These are phyloP conservation scores for Fomitopsis palustris DNA, from an alignment of 1,284 basidiomycete species.

Conservation along the genomic window DNA sequence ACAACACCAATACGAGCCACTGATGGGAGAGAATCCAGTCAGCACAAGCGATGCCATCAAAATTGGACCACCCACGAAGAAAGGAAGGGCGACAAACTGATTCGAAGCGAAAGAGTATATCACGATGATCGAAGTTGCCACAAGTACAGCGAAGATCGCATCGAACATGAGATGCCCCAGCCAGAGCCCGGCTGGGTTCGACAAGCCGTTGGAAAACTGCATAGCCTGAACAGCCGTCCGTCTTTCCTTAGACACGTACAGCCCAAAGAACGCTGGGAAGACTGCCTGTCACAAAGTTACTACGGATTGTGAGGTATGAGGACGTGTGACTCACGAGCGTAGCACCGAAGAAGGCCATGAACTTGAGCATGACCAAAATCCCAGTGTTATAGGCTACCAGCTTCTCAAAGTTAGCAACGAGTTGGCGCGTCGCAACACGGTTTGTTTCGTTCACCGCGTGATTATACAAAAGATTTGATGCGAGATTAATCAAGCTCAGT, in stretches of 20 bases:
- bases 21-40: conserved; percentile 24
- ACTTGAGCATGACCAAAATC: conserved; percentile 60
- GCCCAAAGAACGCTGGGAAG: conserved; percentile 75
- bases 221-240: conserved; percentile 72
- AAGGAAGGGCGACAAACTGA: conserved; percentile 68
- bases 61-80: conserved; percentile 45
- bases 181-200: conserved; percentile 72
- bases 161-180: conserved; percentile 79
- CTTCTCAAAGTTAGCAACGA: conserved; percentile 47
- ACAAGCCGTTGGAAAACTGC: conserved; percentile 76
- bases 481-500: conserved; percentile 61
- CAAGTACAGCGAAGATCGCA: conserved; percentile 52
- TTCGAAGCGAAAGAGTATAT: conserved; percentile 54
- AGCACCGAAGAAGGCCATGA: conserved; percentile 65
- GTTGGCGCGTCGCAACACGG: conserved; percentile 38
- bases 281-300: conserved; percentile 43
- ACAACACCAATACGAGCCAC: conserved; percentile 71
- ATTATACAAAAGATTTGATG: conserved; percentile 66
- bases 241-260: conserved; percentile 72
- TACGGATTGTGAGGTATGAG: conserved; percentile 1
- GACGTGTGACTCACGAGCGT: conserved; percentile 50
- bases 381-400: conserved; percentile 52
- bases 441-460: conserved; percentile 47
- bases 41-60: not conserved
- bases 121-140: conserved; percentile 59